Base-by-base conservation (phyloP, 1,284 basidiomycete species). In the Apiotrichum siamense region DNA sequence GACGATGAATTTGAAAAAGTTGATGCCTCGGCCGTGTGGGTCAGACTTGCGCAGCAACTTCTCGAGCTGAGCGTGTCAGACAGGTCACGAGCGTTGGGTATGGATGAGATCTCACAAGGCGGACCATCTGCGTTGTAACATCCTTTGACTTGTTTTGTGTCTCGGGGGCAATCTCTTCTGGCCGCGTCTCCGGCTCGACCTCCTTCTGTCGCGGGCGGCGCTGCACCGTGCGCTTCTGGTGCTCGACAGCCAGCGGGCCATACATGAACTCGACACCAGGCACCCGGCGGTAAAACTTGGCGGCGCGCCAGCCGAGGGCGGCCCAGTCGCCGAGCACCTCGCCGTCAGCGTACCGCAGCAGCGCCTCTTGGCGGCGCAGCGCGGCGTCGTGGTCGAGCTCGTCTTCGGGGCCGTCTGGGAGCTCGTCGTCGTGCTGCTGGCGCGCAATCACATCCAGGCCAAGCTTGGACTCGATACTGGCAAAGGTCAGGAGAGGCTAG, bases 211-310 rank as follows among this genome's bases (percentile, higher is more conserved):
- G 42, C 7, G 13, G 13, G 20, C 52, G 47, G 10, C 26, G 27
- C 4, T 26, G 25, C 6, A 46, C 39, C 10, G 50, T 45, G 0
- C 52, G 52, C 40, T 48, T 50, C 26, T 50, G 46, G 45, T 59
- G 54, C 46, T 59, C 56, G 4, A 62, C 56, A 0, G 47, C 48
- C 17, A 72, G 50, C 0, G 70, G 70, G 2, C 70, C 70, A 42
- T 66, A 64, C 76, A 77, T 73, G 58, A 76, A 74, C 58, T 77
- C 76, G 6, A 75, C 60, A 4, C 73, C 69, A 0, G 70, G 63
- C 11, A 73, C 69, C 11, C 75, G 61, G 21, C 67, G 60, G 31
- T 52, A 64, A 41, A 70, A 59, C 40, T 58, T 60, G 2, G 69
- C 67, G 2, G 75, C 70, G 55, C 75, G 65, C 64, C 72, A 71